phyloP scores from a whole-genome alignment of 495 filamentous ascomycete species.

The Penicillium bovifimosum region DNA sequence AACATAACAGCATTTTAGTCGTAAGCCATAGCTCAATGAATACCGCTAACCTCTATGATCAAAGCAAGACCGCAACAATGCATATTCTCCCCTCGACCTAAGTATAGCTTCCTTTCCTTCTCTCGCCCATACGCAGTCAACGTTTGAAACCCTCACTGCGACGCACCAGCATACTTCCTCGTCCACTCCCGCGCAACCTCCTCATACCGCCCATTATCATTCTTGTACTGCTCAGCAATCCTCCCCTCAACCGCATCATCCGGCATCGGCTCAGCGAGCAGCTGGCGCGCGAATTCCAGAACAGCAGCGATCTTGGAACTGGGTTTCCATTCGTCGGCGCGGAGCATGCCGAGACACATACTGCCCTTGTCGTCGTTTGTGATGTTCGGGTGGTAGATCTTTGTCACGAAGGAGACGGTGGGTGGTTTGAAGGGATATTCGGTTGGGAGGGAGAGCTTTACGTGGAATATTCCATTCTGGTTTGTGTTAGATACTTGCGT shows the following conservation, averaged over 20 bases:
- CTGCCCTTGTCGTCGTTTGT: slow-evolving; percentile 87
- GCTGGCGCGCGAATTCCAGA: slow-evolving; percentile 68
- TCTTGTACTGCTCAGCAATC: slow-evolving; percentile 81
- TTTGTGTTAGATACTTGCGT: background rate
- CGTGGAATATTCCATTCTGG: slow-evolving; percentile 71
- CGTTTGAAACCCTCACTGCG: too few species aligned
- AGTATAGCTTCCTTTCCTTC: too few species aligned
- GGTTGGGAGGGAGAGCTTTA: slow-evolving; percentile 68
- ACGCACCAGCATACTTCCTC: slow-evolving; percentile 57
- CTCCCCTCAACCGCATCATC: slow-evolving; percentile 88
- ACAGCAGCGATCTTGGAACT: slow-evolving; percentile 70
- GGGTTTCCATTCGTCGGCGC: slow-evolving; percentile 92
- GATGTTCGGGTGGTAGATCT: slow-evolving; percentile 98
- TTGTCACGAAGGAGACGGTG: slow-evolving; percentile 78
- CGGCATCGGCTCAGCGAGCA: slow-evolving; percentile 82
- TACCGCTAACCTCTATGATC: background rate
- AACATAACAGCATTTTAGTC: too few species aligned
- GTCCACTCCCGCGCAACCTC: slow-evolving; percentile 82
- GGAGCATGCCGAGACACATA: slow-evolving; percentile 89
- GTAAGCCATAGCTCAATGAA: too few species aligned
- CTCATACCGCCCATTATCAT: slow-evolving; percentile 67
- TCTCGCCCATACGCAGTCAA: too few species aligned
- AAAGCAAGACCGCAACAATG: background rate
- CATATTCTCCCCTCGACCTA: too few species aligned
- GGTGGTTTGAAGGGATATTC: slow-evolving; percentile 97